Conservation (phyloP, 495 filamentous ascomycete genomes). For the Lophiostoma macrostomum region DNA sequence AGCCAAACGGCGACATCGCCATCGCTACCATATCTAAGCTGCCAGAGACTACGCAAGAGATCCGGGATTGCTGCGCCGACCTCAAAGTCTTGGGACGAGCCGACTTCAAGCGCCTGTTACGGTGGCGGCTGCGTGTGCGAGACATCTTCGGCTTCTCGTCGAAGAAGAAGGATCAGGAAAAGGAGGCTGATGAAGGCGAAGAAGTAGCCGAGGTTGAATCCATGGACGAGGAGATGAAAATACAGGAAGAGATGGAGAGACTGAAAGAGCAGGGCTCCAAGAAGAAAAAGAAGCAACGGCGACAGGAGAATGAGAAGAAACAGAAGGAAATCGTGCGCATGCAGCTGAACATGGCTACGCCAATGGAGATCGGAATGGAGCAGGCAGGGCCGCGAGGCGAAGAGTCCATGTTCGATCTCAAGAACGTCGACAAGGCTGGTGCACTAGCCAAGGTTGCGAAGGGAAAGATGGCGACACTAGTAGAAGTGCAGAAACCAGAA, state of each 20-base stretch:
- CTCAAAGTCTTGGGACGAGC: constrained; percentile 88
- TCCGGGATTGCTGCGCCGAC: constrained; percentile 80
- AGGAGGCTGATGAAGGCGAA: constrained; percentile 56
- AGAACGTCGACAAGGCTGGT: constrained; percentile 69
- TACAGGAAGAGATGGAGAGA: constrained; percentile 80
- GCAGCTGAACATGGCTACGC: constrained; percentile 95
- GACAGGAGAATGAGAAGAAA: constrained; percentile 85
- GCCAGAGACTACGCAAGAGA: constrained; percentile 90
- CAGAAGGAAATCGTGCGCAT: constrained; percentile 85
- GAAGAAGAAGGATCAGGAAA: constrained; percentile 59
- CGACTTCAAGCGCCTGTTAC: constrained; percentile 89
- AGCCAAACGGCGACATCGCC: constrained; percentile 76
- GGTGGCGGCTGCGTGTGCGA: constrained; percentile 85
- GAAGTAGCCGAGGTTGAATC: constrained; percentile 74
- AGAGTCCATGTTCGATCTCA: constrained; percentile 79
- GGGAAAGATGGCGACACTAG: constrained; percentile 68
- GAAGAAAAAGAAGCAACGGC: constrained; percentile 73
- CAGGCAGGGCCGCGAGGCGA: constrained; percentile 73
- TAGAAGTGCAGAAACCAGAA: constrained; percentile 48
- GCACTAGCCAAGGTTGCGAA: constrained; percentile 67
- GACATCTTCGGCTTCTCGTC: constrained; percentile 85
- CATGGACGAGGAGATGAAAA: constrained; percentile 90
- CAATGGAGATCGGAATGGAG: constrained; percentile 94
- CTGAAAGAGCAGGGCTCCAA: constrained; percentile 72
- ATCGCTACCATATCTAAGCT: constrained; percentile 80